A percentile compares a stretch with the other conserved stretches of the same genome.
Evolutionary conservation across 495 filamentous ascomycete genomes (phyloP).

Genomic region (Xeromyces bisporus): DNA sequence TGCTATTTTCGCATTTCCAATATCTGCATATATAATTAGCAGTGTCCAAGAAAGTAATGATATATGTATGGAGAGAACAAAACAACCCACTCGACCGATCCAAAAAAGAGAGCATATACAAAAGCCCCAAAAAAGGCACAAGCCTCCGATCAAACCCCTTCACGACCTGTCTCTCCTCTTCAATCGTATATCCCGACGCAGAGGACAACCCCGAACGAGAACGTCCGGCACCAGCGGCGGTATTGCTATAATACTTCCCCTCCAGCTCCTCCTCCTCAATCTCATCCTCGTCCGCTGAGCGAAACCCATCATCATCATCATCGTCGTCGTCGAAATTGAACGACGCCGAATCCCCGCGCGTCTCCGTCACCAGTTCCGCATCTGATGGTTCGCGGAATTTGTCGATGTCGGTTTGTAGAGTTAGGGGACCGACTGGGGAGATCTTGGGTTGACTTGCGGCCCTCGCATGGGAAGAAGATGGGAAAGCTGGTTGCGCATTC

Average conservation of each 20-base stretch:
- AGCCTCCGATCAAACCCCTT: conserved; percentile 57
- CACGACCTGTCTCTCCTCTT: conserved; percentile 58
- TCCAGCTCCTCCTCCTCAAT: conserved; percentile 16
- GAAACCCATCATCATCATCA: conserved; percentile 13
- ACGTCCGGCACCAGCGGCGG: no score
- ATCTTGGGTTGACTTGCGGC: no score
- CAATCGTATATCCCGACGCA: conserved; percentile 62
- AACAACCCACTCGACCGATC: conserved; percentile 52
- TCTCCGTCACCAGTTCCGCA: no score
- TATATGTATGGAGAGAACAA: neutral
- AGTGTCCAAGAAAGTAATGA: neutral
- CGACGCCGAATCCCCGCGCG: no score
- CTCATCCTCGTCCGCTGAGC: no score
- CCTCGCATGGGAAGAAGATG: no score
- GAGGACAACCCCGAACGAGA: no score
- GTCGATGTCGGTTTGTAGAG: conserved; percentile 23
- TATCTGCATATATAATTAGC: conserved; percentile 35
- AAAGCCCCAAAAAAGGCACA: conserved; percentile 60
- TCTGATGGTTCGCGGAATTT: conserved; percentile 3
- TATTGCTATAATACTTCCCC: conserved; percentile 8
- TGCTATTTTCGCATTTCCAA: conserved; percentile 64
- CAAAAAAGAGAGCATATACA: conserved; percentile 71
- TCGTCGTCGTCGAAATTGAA: conserved; percentile 10
- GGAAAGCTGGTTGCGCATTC: no score
- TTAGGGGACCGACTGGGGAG: conserved; percentile 4